phyloP scores from a whole-genome alignment of 306 rosid genomes.

The Fragaria nilgerrensis region DNA sequence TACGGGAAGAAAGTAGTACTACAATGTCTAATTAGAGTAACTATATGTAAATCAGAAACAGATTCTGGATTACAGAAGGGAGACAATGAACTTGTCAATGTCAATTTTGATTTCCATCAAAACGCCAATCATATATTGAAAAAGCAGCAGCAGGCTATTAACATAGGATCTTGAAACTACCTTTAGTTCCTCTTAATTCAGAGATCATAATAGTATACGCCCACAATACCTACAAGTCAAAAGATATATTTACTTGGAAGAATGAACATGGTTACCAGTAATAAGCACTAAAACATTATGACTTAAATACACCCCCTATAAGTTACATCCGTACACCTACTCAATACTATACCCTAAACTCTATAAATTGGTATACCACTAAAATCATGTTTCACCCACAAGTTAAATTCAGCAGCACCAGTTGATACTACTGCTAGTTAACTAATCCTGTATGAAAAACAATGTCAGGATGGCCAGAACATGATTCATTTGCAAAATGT shows the following conservation, averaged over 20 bases:
- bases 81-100: constrained; percentile 22
- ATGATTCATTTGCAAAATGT: not conserved
- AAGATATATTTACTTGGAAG: constrained; percentile 99
- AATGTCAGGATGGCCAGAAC: constrained; percentile 5
- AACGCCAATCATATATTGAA: constrained; percentile 46
- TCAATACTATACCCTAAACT: not conserved
- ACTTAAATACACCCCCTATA: constrained; percentile 24
- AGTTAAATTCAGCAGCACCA: not conserved
- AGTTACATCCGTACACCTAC: constrained; percentile 15
- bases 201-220: constrained; percentile 98
- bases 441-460: not conserved
- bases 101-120: constrained; percentile 25
- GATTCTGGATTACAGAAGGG: not conserved
- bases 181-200: constrained; percentile 99
- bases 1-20: not conserved
- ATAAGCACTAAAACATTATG: constrained; percentile 49
- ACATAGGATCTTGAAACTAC: constrained; percentile 92
- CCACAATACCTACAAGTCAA: constrained; percentile 99
- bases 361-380: not conserved
- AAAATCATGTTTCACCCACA: not conserved
- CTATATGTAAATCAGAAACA: not conserved
- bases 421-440: not conserved
- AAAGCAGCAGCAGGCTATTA: constrained; percentile 56
- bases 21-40: not conserved
- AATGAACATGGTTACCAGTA: constrained; percentile 73